Evolutionary conservation across 805 yeast genomes (phyloP).

Genomic region (Osmozyma mogii): DNA sequence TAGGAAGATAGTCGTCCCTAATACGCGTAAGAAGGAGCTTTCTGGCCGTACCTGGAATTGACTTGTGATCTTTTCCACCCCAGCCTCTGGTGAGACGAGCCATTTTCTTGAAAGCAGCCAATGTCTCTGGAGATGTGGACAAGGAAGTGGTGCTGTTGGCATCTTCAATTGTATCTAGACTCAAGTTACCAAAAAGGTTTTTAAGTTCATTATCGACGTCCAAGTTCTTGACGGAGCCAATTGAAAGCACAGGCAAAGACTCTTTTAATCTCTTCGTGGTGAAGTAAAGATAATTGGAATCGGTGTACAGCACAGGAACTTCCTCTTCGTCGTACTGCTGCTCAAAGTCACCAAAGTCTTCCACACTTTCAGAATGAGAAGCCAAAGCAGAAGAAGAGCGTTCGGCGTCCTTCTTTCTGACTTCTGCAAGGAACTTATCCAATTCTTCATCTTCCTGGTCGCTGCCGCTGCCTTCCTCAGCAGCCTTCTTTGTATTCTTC

Average conservation of each 20-base stretch:
- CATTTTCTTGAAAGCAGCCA: constrained; percentile 53
- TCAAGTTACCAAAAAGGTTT: constrained; percentile 62
- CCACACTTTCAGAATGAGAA: constrained; percentile 3
- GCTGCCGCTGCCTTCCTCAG: too few species aligned
- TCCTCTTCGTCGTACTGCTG: constrained; percentile 19
- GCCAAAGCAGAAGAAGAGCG: constrained; percentile 3
- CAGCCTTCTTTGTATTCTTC: constrained; percentile 4
- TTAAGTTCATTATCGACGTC: constrained; percentile 75
- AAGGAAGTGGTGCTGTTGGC: constrained; percentile 70
- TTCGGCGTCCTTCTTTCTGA: constrained; percentile 20
- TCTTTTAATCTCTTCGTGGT: constrained; percentile 38
- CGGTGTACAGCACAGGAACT: constrained; percentile 28
- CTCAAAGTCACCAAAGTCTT: constrained; percentile 13
- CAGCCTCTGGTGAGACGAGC: constrained; percentile 64
- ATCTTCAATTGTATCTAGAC: constrained; percentile 61
- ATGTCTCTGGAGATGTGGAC: constrained; percentile 59
- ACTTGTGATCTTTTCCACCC: constrained; percentile 72
- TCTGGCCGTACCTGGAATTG: constrained; percentile 67
- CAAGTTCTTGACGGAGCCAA: constrained; percentile 41
- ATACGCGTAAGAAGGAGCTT: constrained; percentile 63
- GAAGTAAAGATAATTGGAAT: constrained; percentile 38
- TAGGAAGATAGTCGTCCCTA: constrained; percentile 76
- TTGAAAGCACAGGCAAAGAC: constrained; percentile 33
- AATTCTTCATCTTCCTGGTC: constrained; percentile 58
- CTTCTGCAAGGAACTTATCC: constrained; percentile 45